Percentiles rank a stretch among this genome's conserved stretches.
phyloP scores from a whole-genome alignment of 2,329 filamentous ascomycete species.

The Fonsecaea erecta region DNA sequence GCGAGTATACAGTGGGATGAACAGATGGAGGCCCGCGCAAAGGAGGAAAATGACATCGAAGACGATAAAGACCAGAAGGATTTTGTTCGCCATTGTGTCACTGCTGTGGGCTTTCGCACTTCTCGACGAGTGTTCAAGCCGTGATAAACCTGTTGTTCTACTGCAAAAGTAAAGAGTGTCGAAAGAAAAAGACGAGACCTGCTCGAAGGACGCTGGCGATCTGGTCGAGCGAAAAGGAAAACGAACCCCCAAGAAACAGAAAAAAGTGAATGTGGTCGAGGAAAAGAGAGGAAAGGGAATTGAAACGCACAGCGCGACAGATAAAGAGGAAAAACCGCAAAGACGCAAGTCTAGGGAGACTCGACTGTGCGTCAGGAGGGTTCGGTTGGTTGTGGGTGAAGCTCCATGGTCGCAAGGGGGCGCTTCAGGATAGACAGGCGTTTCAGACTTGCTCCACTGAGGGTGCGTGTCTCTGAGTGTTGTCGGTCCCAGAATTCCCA shows the following conservation, averaged over 20 bases:
- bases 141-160: conserved; percentile 8
- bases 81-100: conserved; percentile 49
- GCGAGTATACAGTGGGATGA: conserved; percentile 58
- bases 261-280: conserved; percentile 16
- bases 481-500: conserved; percentile 5
- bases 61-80: conserved; percentile 57
- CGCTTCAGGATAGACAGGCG: conserved; percentile 26
- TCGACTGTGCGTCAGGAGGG: conserved; percentile 27
- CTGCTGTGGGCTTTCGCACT: neutral
- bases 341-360: conserved; percentile 26
- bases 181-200: conserved; percentile 29
- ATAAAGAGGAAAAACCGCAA: conserved; percentile 21
- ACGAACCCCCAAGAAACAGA: conserved; percentile 6
- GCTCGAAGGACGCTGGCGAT: conserved; percentile 32
- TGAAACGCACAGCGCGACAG: conserved; percentile 23
- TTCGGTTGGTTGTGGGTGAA: conserved; percentile 29
- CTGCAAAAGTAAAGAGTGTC: conserved; percentile 10
- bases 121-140: neutral
- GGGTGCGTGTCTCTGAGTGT: conserved; percentile 2
- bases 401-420: conserved; percentile 27
- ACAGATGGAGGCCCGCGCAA: conserved; percentile 57
- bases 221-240: conserved; percentile 14
- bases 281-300: conserved; percentile 13
- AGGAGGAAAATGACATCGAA: conserved; percentile 59
- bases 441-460: conserved; percentile 33